Conservation (phyloP, 495 filamentous ascomycete species). For the Lepidopterella palustris region DNA sequence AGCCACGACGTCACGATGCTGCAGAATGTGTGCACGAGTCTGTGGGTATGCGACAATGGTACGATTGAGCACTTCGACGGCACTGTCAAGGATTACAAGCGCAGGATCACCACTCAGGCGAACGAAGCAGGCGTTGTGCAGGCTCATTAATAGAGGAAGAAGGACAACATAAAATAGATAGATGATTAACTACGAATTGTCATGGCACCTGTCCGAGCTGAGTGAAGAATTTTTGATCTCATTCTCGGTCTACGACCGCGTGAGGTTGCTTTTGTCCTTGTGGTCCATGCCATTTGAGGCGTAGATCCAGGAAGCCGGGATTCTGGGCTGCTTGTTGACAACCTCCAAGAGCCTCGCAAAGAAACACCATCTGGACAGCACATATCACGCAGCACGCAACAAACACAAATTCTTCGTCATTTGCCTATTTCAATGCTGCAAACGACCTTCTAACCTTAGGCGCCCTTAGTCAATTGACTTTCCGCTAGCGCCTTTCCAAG, state of each 20-base stretch:
- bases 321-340: not conserved
- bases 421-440: not conserved
- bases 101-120: slow-evolving; percentile 84
- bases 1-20: slow-evolving; percentile 99
- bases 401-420: not conserved
- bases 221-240: not conserved
- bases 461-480: slow-evolving; percentile 9
- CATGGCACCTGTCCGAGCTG: not conserved
- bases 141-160: slow-evolving; percentile 26
- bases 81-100: slow-evolving; percentile 96
- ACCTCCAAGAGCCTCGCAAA: not conserved
- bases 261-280: not conserved
- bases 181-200: not conserved
- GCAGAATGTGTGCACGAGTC: slow-evolving; percentile 83
- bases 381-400: not conserved
- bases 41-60: slow-evolving; percentile 96
- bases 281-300: not conserved
- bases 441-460: not conserved
- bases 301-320: not conserved
- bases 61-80: slow-evolving; percentile 96
- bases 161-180: not conserved
- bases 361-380: not conserved
- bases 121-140: slow-evolving; percentile 77
- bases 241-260: not conserved
- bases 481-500: slow-evolving; percentile 25